Evolutionary conservation across 1,139 yeast genomes (phyloP).

Genomic region (Spencermartinsiella ligniputridi): DNA sequence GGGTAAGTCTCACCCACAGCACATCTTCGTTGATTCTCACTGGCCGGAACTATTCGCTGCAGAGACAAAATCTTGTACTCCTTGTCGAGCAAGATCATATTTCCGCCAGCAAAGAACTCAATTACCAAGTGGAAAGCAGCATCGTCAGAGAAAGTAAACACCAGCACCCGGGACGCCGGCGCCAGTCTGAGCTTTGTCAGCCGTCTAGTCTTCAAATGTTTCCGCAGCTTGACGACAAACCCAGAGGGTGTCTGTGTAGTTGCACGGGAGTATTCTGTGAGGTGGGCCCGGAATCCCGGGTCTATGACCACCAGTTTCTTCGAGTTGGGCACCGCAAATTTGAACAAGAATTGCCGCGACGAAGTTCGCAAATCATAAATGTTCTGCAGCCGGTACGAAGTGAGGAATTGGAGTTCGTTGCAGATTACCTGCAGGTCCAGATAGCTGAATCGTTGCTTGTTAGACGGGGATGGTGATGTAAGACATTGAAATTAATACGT

Average conservation of each 20-base stretch:
- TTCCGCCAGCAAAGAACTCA: constrained; percentile 95
- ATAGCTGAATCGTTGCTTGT: constrained; percentile 78
- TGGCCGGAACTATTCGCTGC: constrained; percentile 71
- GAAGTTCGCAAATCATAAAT: constrained; percentile 77
- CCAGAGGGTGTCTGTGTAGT: constrained; percentile 78
- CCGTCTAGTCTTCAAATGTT: constrained; percentile 78
- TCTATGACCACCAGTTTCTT: constrained; percentile 73
- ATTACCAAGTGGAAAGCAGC: constrained; percentile 73
- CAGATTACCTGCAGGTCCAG: constrained; percentile 72
- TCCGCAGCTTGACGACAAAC: constrained; percentile 79
- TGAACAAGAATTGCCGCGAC: constrained; percentile 68
- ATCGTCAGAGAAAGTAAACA: constrained; percentile 70
- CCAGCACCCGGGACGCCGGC: constrained; percentile 73
- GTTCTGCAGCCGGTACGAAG: constrained; percentile 75
- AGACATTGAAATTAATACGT: too few relatives aligned
- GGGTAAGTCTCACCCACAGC: constrained; percentile 71
- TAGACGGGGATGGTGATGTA: too few relatives aligned
- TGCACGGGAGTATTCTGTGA: constrained; percentile 76
- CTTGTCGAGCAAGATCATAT: constrained; percentile 70
- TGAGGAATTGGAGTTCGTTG: constrained; percentile 53
- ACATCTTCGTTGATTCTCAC: constrained; percentile 24
- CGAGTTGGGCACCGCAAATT: constrained; percentile 79
- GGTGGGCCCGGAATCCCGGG: constrained; percentile 78
- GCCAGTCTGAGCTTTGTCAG: constrained; percentile 69
- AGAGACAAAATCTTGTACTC: constrained; percentile 63